A percentile compares a stretch with the other conserved stretches of the same genome.
Evolutionary conservation across 805 yeast genomes (phyloP).

Genomic region (Suhomyces xylopsoci): DNA sequence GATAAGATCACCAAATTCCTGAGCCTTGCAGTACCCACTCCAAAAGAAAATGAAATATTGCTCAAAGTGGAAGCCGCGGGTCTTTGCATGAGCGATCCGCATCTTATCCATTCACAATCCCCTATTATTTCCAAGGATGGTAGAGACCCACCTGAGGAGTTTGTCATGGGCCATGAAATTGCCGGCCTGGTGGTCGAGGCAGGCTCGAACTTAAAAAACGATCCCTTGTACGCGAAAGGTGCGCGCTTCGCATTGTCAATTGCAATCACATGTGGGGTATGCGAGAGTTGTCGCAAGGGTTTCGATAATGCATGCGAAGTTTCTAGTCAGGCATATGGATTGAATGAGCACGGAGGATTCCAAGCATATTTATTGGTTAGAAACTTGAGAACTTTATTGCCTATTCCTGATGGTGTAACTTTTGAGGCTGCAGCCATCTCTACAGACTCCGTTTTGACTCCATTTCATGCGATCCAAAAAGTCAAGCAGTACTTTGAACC

Average conservation of each 20-base stretch:
- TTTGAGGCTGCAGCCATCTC: conserved; percentile 41
- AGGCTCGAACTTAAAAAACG: conserved; percentile 23
- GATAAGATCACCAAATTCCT: conserved; percentile 23
- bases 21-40: conserved; percentile 29
- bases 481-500: conserved; percentile 28
- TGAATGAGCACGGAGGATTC: conserved; percentile 40
- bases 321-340: conserved; percentile 28
- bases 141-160: conserved; percentile 17
- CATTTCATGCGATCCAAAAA: conserved; percentile 40
- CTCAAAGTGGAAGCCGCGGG: conserved; percentile 44
- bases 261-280: conserved; percentile 32
- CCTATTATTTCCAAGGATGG: conserved; percentile 8
- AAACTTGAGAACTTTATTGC: conserved; percentile 34
- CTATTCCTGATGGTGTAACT: conserved; percentile 38
- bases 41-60: conserved; percentile 27
- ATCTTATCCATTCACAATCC: conserved; percentile 21
- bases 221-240: conserved; percentile 26
- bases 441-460: conserved; percentile 42
- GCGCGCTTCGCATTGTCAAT: conserved; percentile 29
- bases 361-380: conserved; percentile 36
- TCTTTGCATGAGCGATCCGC: conserved; percentile 43
- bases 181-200: conserved; percentile 36
- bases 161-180: conserved; percentile 46
- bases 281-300: conserved; percentile 34
- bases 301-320: conserved; percentile 28